Conservation (phyloP, 805 yeast genomes). For the Metschnikowia kofuensis region DNA sequence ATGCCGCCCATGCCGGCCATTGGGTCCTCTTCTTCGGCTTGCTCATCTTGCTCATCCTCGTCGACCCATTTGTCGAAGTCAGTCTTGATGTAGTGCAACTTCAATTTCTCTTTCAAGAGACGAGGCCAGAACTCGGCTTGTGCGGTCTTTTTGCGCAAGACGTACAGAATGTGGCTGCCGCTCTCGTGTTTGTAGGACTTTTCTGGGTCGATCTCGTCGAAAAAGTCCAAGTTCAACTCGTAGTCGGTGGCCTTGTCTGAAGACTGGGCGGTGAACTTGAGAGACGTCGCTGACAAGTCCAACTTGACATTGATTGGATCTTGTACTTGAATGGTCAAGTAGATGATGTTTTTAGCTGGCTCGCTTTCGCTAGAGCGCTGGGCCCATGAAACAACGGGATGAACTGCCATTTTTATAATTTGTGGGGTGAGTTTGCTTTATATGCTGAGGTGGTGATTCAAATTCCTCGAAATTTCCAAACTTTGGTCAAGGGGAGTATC, state of each 20-base stretch:
- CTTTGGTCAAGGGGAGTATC: not conserved
- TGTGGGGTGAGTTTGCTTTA: too few relatives aligned
- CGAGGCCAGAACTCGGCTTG: constrained; percentile 93
- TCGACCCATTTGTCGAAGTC: constrained; percentile 98
- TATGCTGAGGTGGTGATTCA: not conserved
- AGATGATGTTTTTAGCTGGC: constrained; percentile 68
- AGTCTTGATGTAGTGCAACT: constrained; percentile 78
- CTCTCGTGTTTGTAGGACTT: constrained; percentile 51
- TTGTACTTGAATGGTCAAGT: constrained; percentile 67
- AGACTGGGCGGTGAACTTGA: constrained; percentile 51
- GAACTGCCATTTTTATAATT: constrained; percentile 10
- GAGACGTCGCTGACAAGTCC: constrained; percentile 52
- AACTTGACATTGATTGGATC: constrained; percentile 66
- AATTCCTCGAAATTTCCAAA: not conserved
- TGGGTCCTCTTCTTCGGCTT: constrained; percentile 44
- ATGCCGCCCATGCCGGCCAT: constrained; percentile 24
- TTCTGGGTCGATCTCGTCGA: constrained; percentile 66
- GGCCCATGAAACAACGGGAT: constrained; percentile 82
- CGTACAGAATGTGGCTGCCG: constrained; percentile 62
- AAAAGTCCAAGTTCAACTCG: constrained; percentile 70
- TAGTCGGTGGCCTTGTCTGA: constrained; percentile 51
- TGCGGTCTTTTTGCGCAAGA: constrained; percentile 65
- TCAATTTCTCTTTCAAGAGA: constrained; percentile 80
- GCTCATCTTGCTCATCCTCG: constrained; percentile 93
- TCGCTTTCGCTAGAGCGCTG: constrained; percentile 85